These are phyloP conservation scores for Mimosa pudica DNA, from an alignment of 306 rosid genomes.

Conservation along the genomic window DNA sequence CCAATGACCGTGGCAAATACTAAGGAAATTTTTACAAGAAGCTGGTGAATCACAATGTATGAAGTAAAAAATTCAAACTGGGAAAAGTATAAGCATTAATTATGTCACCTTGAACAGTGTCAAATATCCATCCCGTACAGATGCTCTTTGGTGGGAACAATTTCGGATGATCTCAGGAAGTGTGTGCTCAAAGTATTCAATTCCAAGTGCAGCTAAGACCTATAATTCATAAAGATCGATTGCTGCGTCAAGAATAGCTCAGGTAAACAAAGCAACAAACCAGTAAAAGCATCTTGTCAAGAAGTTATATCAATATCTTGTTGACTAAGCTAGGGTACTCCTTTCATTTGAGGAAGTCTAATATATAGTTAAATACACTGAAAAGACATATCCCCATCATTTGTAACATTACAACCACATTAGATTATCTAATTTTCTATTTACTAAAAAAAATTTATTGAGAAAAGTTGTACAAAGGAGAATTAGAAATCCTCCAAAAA, in stretches of 20 bases:
- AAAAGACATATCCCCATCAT: neutral
- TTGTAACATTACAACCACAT: neutral
- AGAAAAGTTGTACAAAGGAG: neutral
- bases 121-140: conserved; percentile 95
- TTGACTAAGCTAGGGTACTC: conserved; percentile 8
- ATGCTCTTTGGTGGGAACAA: conserved; percentile 91
- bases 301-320: conserved; percentile 10
- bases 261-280: conserved; percentile 29
- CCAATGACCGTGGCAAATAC: conserved; percentile 95
- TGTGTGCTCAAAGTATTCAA: conserved; percentile 77
- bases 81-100: neutral
- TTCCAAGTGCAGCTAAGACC: conserved; percentile 97
- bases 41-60: conserved; percentile 13
- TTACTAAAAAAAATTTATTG: neutral
- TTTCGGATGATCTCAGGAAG: conserved; percentile 92
- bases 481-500: neutral
- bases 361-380: neutral
- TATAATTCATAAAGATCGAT: conserved; percentile 31
- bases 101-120: conserved; percentile 87
- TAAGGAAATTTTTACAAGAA: conserved; percentile 29
- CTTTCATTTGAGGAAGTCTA: conserved; percentile 3
- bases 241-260: conserved; percentile 26
- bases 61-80: conserved; percentile 15
- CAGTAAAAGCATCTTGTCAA: conserved; percentile 2
- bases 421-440: neutral